Evolutionary conservation across 2,329 filamentous ascomycete genomes (phyloP), one percentile per base, ranked within the genome.

Genomic region (Ophiostoma himal-ulmi): DNA sequence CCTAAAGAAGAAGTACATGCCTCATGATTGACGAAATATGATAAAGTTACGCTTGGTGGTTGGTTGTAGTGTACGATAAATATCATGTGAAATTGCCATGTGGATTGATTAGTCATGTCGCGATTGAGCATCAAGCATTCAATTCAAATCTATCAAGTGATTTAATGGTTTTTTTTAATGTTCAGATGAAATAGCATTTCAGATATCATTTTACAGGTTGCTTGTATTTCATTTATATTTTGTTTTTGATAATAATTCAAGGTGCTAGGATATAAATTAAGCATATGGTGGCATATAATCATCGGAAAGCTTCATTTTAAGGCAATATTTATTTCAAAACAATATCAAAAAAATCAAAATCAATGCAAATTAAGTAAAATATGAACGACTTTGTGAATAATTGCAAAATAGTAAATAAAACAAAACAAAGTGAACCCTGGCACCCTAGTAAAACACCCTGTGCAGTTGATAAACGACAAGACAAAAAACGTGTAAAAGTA

Each of bases 401-500:
- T 65, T n/a, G 52, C 52, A 65, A 11, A 30, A 69, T 17, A 39
- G 48, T 26, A 22, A 64, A 60, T n/a, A 48, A 65, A 26, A 57
- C 52, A 37, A 34, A n/a, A n/a, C 68, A 30, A 30, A 67, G 13
- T 22, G 17, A 69, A 57, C 69, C 69, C 44, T 68, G 66, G 54
- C 66, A 68, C 65, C 69, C 66, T 70, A 62, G 65, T 37, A 60
- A 37, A 67, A 48, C 30, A 70, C 62, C 62, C 62, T 65, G 62
- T 65, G 62, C 62, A 60, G 57, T 36, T 52, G 41, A 52, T n/a
- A 54, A 44, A 52, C 14, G 39, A 68, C 66, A 52, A 34, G 39
- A 52, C 39, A 68, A 68, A 44, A 68, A 52, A 68, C 10, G 34
- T 7, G 17, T n/a, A 62, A 34, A 62, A 11, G n/a, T 14, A 36